These are phyloP conservation scores for Rhexocercosporidium sp. DNA, from an alignment of 2,329 filamentous ascomycete species.

Conservation along the genomic window DNA sequence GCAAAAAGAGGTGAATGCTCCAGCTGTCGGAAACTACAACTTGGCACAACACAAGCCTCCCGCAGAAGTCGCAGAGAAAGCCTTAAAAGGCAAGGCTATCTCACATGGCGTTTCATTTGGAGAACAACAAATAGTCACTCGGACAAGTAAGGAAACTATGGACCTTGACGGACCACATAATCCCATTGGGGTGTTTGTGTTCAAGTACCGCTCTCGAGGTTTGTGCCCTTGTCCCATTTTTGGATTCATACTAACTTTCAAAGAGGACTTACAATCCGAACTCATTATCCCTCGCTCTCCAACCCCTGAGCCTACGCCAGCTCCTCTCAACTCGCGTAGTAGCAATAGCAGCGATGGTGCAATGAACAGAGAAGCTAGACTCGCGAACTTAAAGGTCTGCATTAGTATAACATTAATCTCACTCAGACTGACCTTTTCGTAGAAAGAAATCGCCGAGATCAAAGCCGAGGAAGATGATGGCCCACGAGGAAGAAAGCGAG, in stretches of 20 bases:
- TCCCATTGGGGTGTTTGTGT: slow-evolving; percentile 28
- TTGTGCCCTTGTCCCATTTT: not conserved
- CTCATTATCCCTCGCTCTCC: slow-evolving; percentile 33
- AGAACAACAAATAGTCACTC: slow-evolving; percentile 16
- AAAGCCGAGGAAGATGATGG: slow-evolving; percentile 27
- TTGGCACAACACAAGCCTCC: slow-evolving; percentile 8
- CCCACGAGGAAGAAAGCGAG: slow-evolving; percentile 17
- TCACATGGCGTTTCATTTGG: slow-evolving; percentile 26
- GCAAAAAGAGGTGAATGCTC: not conserved
- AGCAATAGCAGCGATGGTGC: not conserved
- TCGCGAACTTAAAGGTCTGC: slow-evolving; percentile 32
- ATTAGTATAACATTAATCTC: not conserved
- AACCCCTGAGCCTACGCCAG: slow-evolving; percentile 20
- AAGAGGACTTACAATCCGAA: slow-evolving; percentile 31
- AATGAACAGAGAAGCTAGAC: slow-evolving; percentile 16
- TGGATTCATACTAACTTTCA: not conserved
- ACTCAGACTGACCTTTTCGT: not conserved
- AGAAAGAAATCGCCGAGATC: slow-evolving; percentile 33
- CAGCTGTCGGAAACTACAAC: not conserved
- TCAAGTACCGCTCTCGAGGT: slow-evolving; percentile 32
- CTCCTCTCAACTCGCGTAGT: not conserved
- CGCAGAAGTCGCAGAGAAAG: slow-evolving; percentile 24
- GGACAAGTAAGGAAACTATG: slow-evolving; percentile 7
- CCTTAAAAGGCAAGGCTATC: slow-evolving; percentile 25
- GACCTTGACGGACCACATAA: slow-evolving; percentile 19